A percentile compares a stretch with the other conserved stretches of the same genome.
phyloP scores from a whole-genome alignment of 2,329 filamentous ascomycete genomes.

The Verticillium dahliae region DNA sequence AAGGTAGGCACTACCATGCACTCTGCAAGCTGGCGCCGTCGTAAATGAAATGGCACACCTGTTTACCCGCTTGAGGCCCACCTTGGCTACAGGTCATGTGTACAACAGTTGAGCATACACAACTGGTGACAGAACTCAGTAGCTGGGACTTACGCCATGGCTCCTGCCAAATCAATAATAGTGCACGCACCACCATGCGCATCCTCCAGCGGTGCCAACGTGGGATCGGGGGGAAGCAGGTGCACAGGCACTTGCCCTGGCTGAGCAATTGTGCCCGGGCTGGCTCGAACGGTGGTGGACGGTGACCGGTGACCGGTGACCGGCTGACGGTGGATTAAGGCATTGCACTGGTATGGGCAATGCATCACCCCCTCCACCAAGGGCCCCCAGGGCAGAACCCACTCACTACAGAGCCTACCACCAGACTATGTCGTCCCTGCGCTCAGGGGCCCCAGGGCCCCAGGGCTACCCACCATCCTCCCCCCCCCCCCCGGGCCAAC shows the following conservation, averaged over 20 bases:
- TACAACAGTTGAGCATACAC: not conserved
- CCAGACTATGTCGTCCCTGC: not conserved
- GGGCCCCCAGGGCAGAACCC: not conserved
- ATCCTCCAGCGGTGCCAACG: not conserved
- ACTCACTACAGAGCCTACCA: not conserved
- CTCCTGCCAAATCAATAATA: not conserved
- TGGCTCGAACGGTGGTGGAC: not conserved
- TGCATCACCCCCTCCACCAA: not conserved
- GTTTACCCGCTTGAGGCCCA: not conserved
- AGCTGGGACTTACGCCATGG: not conserved
- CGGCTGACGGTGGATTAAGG: not conserved
- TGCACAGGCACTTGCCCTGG: not conserved
- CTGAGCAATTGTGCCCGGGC: not conserved
- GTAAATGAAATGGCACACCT: slow-evolving; percentile 3
- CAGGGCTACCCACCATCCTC: not conserved
- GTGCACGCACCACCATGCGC: not conserved
- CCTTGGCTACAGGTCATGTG: not conserved
- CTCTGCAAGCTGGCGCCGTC: not conserved
- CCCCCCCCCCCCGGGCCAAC: not conserved
- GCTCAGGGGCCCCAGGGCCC: not conserved
- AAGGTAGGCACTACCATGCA: not conserved
- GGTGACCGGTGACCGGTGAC: not conserved
- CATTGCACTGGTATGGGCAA: not conserved
- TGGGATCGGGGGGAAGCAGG: not conserved
- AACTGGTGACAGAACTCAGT: not conserved